A percentile compares a stretch with the other conserved stretches of the same genome.
phyloP scores from a whole-genome alignment of 2,329 filamentous ascomycete species.

The Cytospora piceae region DNA sequence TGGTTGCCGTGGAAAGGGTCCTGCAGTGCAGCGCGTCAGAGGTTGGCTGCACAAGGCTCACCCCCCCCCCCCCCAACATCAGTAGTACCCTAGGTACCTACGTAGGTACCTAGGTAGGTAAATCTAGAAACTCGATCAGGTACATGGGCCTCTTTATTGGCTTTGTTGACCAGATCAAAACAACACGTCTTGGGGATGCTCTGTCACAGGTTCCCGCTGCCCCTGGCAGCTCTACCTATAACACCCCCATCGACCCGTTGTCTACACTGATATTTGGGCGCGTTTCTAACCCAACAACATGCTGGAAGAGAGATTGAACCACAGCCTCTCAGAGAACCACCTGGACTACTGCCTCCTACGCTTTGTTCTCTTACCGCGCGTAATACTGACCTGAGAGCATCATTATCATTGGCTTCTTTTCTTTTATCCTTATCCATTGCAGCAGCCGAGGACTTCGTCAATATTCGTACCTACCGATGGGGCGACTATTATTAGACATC shows the following conservation, averaged over 20 bases:
- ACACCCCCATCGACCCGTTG: background rate
- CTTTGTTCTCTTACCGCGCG: background rate
- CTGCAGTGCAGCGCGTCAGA: background rate
- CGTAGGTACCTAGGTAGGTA: no score
- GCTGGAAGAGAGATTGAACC: background rate
- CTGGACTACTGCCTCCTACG: background rate
- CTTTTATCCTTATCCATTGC: background rate
- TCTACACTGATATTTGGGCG: background rate
- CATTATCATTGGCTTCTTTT: background rate
- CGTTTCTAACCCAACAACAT: background rate
- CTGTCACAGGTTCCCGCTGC: background rate
- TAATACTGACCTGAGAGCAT: conserved; percentile 10
- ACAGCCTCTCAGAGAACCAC: background rate
- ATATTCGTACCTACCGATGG: background rate
- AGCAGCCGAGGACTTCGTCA: conserved; percentile 3
- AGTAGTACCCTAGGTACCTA: no score
- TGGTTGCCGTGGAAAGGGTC: conserved; percentile 1
- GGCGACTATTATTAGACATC: background rate
- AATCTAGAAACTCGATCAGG: background rate
- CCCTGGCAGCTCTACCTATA: background rate
- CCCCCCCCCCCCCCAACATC: no score
- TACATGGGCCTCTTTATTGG: background rate
- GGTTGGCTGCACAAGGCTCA: background rate
- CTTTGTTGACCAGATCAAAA: background rate
- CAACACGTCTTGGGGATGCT: background rate